Conservation (phyloP, 768 basidiomycete genomes). For the Arthromyces matolae region DNA sequence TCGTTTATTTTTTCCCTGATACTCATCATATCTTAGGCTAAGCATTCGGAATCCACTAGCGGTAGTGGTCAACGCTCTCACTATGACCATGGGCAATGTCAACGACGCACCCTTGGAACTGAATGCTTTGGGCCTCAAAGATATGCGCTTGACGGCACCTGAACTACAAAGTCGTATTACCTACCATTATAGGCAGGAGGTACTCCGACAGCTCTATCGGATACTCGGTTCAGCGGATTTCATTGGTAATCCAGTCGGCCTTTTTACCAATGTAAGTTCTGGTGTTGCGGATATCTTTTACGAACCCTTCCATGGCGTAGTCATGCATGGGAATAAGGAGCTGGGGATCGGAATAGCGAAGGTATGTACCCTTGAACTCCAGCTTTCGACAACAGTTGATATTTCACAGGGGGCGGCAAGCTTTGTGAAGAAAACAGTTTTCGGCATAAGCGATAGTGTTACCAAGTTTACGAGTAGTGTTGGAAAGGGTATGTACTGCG, state of each 20-base stretch:
- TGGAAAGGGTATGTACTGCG: slow-evolving; percentile 68
- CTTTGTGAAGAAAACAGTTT: slow-evolving; percentile 98
- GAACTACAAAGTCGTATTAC: slow-evolving; percentile 81
- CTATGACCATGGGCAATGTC: slow-evolving; percentile 96
- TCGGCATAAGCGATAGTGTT: slow-evolving; percentile 91
- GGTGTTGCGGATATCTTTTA: slow-evolving; percentile 99
- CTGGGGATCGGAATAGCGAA: slow-evolving; percentile 93
- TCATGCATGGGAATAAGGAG: slow-evolving; percentile 94
- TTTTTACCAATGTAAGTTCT: slow-evolving; percentile 97
- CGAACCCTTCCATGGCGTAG: slow-evolving; percentile 94
- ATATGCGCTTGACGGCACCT: slow-evolving; percentile 83
- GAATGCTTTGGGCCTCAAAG: slow-evolving; percentile 92
- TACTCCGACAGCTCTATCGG: slow-evolving; percentile 90
- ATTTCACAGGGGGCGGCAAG: slow-evolving; percentile 82
- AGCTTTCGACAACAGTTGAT: not conserved
- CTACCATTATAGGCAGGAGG: slow-evolving; percentile 92
- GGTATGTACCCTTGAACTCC: slow-evolving; percentile 35
- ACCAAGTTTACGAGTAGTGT: slow-evolving; percentile 98
- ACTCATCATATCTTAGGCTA: slow-evolving; percentile 41
- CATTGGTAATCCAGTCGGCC: slow-evolving; percentile 91
- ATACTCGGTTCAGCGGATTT: slow-evolving; percentile 98
- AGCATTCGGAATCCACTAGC: slow-evolving; percentile 88
- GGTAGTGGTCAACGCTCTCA: slow-evolving; percentile 88
- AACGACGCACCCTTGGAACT: slow-evolving; percentile 93
- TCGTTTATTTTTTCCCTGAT: slow-evolving; percentile 4